Percentiles rank a stretch among this genome's conserved stretches.
These are phyloP conservation scores for Dissophora ornata DNA, from an alignment of 192 early-diverging fungal genomes.

Conservation along the genomic window DNA sequence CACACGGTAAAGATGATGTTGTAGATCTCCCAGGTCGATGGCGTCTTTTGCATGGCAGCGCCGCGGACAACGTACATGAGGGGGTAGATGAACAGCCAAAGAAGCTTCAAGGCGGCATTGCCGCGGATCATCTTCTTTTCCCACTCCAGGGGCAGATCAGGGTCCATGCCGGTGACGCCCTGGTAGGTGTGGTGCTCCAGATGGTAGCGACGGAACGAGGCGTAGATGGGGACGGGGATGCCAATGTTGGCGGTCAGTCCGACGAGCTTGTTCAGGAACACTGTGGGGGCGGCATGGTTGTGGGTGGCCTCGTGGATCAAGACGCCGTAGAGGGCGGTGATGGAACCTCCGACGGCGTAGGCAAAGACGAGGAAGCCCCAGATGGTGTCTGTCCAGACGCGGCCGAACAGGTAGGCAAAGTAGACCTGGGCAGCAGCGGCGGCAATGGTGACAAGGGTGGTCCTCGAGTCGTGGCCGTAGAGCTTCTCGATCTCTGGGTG, in stretches of 20 bases:
- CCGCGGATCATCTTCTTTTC: constrained; percentile 83
- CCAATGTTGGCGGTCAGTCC: constrained; percentile 89
- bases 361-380: constrained; percentile 73
- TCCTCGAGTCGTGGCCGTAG: constrained; percentile 85
- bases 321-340: constrained; percentile 84
- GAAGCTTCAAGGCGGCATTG: constrained; percentile 73
- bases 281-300: constrained; percentile 78
- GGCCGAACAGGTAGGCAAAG: constrained; percentile 83
- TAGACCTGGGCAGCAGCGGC: constrained; percentile 78
- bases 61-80: constrained; percentile 88
- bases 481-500: constrained; percentile 91
- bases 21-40: constrained; percentile 81
- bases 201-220: constrained; percentile 89
- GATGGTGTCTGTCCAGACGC: constrained; percentile 69
- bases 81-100: constrained; percentile 88
- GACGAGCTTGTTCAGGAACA: constrained; percentile 83
- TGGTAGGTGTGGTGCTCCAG: constrained; percentile 98
- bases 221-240: constrained; percentile 82
- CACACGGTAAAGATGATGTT: constrained; percentile 78
- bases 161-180: constrained; percentile 93
- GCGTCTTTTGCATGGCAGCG: constrained; percentile 71
- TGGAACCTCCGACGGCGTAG: constrained; percentile 86
- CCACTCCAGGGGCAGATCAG: constrained; percentile 91
- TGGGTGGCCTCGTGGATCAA: constrained; percentile 95
- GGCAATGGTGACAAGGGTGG: constrained; percentile 75